These are phyloP conservation scores for Yamadazyma kanchanaburiensis DNA, from an alignment of 1,139 yeast genomes.

Conservation along the genomic window DNA sequence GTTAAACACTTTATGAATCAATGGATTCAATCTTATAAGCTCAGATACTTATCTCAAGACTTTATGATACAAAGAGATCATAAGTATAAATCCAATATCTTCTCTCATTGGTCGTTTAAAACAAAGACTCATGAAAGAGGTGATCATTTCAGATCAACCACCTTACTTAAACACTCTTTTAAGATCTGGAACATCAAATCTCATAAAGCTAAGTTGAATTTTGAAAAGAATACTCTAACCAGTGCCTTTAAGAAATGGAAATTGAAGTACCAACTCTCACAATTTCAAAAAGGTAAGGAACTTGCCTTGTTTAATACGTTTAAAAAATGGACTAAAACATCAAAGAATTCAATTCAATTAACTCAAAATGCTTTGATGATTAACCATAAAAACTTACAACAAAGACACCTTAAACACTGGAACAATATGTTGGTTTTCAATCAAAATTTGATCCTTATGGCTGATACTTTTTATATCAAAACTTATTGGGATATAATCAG, in stretches of 20 bases:
- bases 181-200: constrained; percentile 12
- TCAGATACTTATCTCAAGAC: constrained; percentile 3
- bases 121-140: constrained; percentile 3
- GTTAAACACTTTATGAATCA: constrained; percentile 6
- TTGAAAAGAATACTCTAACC: too few species aligned
- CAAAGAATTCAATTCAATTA: neutral
- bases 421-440: constrained; percentile 3
- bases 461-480: constrained; percentile 6
- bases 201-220: too few species aligned
- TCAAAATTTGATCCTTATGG: constrained; percentile 3
- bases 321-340: constrained; percentile 1
- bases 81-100: constrained; percentile 6
- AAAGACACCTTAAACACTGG: constrained; percentile 4
- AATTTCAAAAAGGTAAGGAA: constrained; percentile 1
- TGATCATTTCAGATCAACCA: neutral
- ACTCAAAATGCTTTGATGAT: neutral
- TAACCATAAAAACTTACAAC: neutral
- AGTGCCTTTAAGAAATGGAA: constrained; percentile 10
- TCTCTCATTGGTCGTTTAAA: constrained; percentile 13
- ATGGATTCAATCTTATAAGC: constrained; percentile 11
- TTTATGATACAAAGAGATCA: constrained; percentile 5
- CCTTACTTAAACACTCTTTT: constrained; percentile 1
- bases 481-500: constrained; percentile 1
- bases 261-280: constrained; percentile 1
- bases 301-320: constrained; percentile 1